Evolutionary conservation across 2,329 filamentous ascomycete species (phyloP).

Genomic region (Claviceps fusiformis): DNA sequence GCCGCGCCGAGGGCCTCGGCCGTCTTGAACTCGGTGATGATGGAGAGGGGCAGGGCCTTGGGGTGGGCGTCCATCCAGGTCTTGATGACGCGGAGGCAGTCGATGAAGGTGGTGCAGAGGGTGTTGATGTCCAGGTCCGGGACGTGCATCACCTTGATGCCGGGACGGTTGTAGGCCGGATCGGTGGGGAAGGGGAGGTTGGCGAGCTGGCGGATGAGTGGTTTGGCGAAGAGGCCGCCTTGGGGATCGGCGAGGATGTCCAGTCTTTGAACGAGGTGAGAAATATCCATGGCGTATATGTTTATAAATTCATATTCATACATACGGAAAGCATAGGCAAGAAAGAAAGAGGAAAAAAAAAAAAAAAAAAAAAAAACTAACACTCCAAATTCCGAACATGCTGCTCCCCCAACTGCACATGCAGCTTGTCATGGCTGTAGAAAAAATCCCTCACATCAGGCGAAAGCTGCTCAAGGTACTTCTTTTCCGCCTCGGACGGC

Average conservation of each 20-base stretch:
- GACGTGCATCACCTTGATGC: constrained; percentile 37
- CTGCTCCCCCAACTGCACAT: constrained; percentile 30
- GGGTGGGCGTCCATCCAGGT: constrained; percentile 29
- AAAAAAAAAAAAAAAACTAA: constrained; percentile 14
- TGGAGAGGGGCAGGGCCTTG: constrained; percentile 30
- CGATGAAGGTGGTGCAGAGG: constrained; percentile 31
- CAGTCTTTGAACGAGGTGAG: constrained; percentile 11
- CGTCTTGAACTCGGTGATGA: constrained; percentile 37
- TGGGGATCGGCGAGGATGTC: constrained; percentile 34
- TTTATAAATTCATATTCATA: too few relatives aligned
- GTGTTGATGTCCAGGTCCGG: constrained; percentile 32
- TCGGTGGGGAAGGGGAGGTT: constrained; percentile 25
- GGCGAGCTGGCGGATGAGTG: constrained; percentile 26
- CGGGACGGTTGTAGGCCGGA: constrained; percentile 24
- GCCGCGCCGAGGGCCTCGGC: constrained; percentile 10
- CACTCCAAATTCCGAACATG: constrained; percentile 29
- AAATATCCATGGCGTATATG: too few relatives aligned
- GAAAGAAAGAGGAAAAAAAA: background rate
- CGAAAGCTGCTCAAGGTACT: constrained; percentile 24
- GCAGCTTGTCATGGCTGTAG: constrained; percentile 32
- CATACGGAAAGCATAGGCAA: too few relatives aligned
- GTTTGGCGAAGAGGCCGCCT: constrained; percentile 32
- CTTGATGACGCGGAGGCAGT: constrained; percentile 29
- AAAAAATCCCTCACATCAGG: constrained; percentile 27
- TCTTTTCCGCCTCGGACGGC: constrained; percentile 25